Base-by-base conservation (phyloP, 306 rosid genomes). In the Vicia villosa region DNA sequence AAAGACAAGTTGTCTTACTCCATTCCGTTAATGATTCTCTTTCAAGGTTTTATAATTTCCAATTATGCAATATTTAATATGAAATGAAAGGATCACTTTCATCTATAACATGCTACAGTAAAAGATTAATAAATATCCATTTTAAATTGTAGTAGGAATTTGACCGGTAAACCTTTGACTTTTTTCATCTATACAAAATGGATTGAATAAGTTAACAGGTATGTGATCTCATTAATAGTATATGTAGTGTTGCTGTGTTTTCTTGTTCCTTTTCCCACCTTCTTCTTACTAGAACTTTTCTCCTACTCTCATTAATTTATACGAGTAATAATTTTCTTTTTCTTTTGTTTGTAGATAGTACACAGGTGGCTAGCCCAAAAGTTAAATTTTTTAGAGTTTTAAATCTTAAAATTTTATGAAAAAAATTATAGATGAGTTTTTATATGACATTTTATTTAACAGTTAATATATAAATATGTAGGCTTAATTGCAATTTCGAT, bases 101-200 rank as follows among this genome's bases (percentile, higher is more conserved):
- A 37, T 61, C 28, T 37, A 61, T 14, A 68, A 14, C 8, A 12
- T 38, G 69, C 45, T 22, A 55, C 11, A 52, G 4, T 14, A 14
- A 45, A 45, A 3, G 16, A 45, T 45, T 14, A 26, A 22, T 55
- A 17, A 49, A 49, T 17, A 6, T 47, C 11, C 5, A 49, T 49
- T 17, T 17, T 49, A 17, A 49, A 49, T 19, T 50, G 56, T 50
- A 17, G 26, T 50, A 0, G 14, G 38, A 46, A 46, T 38, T 59
- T 47, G 72, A 77, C 36, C 14, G 8, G 9, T 4, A 20, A 13
- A 22, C 26, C 13, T 34, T 69, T 50, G 75, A 68, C 80, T 69
- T 69, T 62, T 34, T 22, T 3, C 19, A 8, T 59, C 14, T 4
- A n/a, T n/a, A 3, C 49, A 22, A 75, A 52, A 40, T 30, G 66